Evolutionary conservation across 352 stramenopile species (phyloP).

Genomic region (Pythium myriotylum): DNA sequence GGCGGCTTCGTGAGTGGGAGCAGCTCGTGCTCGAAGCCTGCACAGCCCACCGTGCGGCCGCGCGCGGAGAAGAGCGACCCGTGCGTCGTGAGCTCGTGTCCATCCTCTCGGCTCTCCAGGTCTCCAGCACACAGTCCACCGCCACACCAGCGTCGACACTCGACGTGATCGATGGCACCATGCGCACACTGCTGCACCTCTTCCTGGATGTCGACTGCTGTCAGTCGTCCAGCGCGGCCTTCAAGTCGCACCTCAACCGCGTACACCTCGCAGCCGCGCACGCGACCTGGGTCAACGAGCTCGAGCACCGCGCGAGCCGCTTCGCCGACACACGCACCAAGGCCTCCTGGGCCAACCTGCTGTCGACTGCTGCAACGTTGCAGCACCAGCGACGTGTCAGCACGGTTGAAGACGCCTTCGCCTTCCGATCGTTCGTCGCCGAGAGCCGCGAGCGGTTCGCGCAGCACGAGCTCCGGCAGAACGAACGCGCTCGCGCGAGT

Average conservation of each 20-base stretch:
- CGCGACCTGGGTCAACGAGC: background rate
- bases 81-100: slow-evolving; percentile 4
- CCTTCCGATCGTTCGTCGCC: slow-evolving; percentile 8
- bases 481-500: background rate
- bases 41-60: background rate
- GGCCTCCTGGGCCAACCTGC: background rate
- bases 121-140: background rate
- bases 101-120: slow-evolving; percentile 3
- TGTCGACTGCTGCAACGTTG: background rate
- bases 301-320: slow-evolving; percentile 2
- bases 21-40: slow-evolving; percentile 1
- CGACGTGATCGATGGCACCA: slow-evolving; percentile 1
- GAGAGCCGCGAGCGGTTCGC: slow-evolving; percentile 2
- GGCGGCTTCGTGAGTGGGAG: slow-evolving; percentile 4
- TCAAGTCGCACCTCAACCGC: background rate
- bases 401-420: background rate
- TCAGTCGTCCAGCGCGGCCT: background rate
- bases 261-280: background rate
- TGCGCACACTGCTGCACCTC: slow-evolving; percentile 11
- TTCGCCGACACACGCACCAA: slow-evolving; percentile 6
- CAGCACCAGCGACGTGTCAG: background rate
- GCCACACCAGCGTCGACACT: background rate
- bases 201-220: slow-evolving; percentile 6
- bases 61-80: background rate
- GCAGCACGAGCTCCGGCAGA: background rate